Evolutionary conservation across 108 stramenopile species (phyloP).

Genomic region (Cyclostephanos invisitatus): DNA sequence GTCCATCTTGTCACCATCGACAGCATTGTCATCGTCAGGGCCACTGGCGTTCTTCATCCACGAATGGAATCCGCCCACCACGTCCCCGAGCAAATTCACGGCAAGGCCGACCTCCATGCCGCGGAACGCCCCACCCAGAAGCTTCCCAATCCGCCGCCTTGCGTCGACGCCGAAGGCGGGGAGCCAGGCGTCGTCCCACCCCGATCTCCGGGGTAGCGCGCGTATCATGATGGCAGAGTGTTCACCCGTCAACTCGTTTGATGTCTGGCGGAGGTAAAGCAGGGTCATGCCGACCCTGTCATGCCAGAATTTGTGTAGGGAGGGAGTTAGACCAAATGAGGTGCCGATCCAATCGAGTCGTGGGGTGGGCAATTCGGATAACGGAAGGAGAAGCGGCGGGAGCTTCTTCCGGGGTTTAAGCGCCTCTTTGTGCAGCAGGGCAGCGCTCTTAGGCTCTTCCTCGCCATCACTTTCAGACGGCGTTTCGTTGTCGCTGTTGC

Average conservation of each 20-base stretch:
- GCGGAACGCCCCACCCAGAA: constrained; percentile 88
- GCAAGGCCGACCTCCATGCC: constrained; percentile 80
- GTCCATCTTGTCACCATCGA: constrained; percentile 30
- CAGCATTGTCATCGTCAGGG: constrained; percentile 21
- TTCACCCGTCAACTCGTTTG: constrained; percentile 98
- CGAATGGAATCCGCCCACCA: constrained; percentile 40
- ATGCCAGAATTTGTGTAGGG: constrained; percentile 94
- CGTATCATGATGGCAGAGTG: constrained; percentile 94
- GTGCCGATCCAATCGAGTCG: constrained; percentile 97
- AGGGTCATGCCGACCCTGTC: constrained; percentile 83
- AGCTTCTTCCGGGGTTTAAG: constrained; percentile 93
- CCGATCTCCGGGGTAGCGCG: constrained; percentile 76
- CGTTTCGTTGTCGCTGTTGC: constrained; percentile 46
- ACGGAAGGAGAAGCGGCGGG: constrained; percentile 92
- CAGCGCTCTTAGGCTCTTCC: constrained; percentile 49
- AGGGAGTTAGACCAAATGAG: constrained; percentile 92
- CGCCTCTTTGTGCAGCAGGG: constrained; percentile 74
- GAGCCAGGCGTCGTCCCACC: constrained; percentile 90
- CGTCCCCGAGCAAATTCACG: constrained; percentile 74
- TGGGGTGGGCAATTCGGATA: constrained; percentile 83
- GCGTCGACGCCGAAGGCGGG: constrained; percentile 92
- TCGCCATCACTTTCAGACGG: constrained; percentile 48
- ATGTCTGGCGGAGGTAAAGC: constrained; percentile 96
- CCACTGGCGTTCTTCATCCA: constrained; percentile 33
- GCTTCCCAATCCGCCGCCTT: constrained; percentile 79